A percentile compares a stretch with the other conserved stretches of the same genome.
phyloP scores from a whole-genome alignment of 2,329 filamentous ascomycete species.

The Talaromyces marneffei region DNA sequence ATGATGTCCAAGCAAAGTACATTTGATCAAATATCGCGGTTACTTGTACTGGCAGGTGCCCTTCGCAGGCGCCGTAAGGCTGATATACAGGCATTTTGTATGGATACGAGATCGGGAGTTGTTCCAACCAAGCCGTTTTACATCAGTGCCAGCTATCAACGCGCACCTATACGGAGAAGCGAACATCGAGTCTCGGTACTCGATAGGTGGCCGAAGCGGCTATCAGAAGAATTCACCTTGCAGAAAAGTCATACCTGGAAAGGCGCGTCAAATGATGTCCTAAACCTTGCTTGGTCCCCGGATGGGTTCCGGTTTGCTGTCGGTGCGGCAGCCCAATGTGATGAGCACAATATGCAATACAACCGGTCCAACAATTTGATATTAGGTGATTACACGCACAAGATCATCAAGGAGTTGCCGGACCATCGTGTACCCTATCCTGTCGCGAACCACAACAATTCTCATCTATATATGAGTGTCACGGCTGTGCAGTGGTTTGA shows the following conservation, averaged over 20 bases:
- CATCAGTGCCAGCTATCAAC: constrained; percentile 10
- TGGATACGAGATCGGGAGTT: constrained; percentile 18
- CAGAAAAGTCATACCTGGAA: constrained; percentile 42
- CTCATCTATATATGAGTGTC: constrained; percentile 52
- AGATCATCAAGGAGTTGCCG: constrained; percentile 47
- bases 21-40: constrained; percentile 5
- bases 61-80: constrained; percentile 17
- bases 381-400: constrained; percentile 42
- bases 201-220: constrained; percentile 16
- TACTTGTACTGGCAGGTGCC: constrained; percentile 12
- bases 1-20: background rate
- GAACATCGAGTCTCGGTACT: background rate
- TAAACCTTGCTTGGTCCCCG: constrained; percentile 52
- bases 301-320: constrained; percentile 52
- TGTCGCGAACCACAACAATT: constrained; percentile 47
- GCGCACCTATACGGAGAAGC: background rate
- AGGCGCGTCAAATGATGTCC: constrained; percentile 55
- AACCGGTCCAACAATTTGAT: constrained; percentile 55
- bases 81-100: constrained; percentile 21
- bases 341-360: constrained; percentile 54
- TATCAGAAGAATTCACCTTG: background rate
- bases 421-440: constrained; percentile 47
- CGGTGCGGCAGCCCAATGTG: constrained; percentile 52
- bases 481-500: constrained; percentile 50
- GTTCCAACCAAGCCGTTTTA: constrained; percentile 18